These are phyloP conservation scores for Eucalyptus curtisii DNA, from an alignment of 345 rosid species.

Conservation along the genomic window DNA sequence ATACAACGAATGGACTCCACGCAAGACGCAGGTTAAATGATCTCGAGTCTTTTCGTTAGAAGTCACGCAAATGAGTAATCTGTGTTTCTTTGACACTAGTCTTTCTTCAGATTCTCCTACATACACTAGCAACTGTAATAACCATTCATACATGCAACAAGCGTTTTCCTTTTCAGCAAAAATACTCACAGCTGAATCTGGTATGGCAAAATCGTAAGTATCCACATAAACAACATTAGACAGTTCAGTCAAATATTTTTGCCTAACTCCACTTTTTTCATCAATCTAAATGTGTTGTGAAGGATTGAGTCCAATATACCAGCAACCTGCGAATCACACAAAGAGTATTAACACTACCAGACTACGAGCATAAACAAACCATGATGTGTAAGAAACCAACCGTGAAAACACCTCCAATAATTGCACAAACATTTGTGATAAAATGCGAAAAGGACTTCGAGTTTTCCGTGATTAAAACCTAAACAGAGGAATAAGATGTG, in stretches of 20 bases:
- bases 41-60: not conserved
- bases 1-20: not conserved
- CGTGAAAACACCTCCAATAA: slow-evolving; percentile 97
- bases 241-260: slow-evolving; percentile 57
- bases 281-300: slow-evolving; percentile 70
- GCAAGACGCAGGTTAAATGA: not conserved
- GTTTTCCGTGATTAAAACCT: slow-evolving; percentile 83
- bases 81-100: not conserved
- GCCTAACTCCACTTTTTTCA: slow-evolving; percentile 90
- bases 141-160: not conserved
- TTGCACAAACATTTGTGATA: slow-evolving; percentile 91
- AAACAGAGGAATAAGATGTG: not conserved
- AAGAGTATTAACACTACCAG: not conserved
- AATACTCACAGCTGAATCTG: not conserved
- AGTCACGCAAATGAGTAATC: not conserved
- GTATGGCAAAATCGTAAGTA: not conserved
- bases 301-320: slow-evolving; percentile 87
- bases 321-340: slow-evolving; percentile 58
- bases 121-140: not conserved
- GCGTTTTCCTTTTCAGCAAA: not conserved
- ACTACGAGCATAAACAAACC: not conserved
- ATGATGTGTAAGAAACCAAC: slow-evolving; percentile 24
- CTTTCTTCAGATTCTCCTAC: not conserved
- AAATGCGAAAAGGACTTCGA: slow-evolving; percentile 85
- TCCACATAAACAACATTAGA: not conserved